Conservation (phyloP, 164 flowering plant genomes). For the Pachysandra terminalis region DNA sequence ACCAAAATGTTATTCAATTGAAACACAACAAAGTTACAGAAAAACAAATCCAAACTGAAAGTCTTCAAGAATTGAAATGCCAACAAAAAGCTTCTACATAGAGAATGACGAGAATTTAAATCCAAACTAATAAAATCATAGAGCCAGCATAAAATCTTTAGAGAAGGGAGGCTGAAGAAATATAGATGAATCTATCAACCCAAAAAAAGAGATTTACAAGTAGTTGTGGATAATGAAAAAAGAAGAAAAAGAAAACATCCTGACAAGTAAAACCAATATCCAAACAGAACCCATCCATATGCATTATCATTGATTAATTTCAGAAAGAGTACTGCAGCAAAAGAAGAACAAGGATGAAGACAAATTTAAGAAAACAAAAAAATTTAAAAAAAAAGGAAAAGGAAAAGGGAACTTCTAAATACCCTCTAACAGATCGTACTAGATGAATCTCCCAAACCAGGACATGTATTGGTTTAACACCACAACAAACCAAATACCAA, state of each 20-base stretch:
- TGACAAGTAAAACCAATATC: not conserved
- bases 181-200: not conserved
- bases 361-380: not conserved
- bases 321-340: not conserved
- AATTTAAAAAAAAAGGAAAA: not conserved
- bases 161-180: not conserved
- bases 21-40: not conserved
- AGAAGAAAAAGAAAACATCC: not conserved
- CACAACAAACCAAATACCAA: not conserved
- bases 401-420: not conserved
- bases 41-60: not conserved
- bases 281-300: not conserved
- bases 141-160: not conserved
- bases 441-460: not conserved
- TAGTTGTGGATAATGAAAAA: not conserved
- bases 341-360: not conserved
- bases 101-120: too few species aligned
- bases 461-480: not conserved
- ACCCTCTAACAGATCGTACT: not conserved
- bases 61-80: too few species aligned
- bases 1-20: constrained; percentile 13
- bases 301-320: not conserved
- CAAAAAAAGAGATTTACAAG: not conserved
- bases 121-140: not conserved
- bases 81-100: too few species aligned